These are phyloP conservation scores for Torulaspora indica DNA, from an alignment of 805 yeast species.

Conservation along the genomic window DNA sequence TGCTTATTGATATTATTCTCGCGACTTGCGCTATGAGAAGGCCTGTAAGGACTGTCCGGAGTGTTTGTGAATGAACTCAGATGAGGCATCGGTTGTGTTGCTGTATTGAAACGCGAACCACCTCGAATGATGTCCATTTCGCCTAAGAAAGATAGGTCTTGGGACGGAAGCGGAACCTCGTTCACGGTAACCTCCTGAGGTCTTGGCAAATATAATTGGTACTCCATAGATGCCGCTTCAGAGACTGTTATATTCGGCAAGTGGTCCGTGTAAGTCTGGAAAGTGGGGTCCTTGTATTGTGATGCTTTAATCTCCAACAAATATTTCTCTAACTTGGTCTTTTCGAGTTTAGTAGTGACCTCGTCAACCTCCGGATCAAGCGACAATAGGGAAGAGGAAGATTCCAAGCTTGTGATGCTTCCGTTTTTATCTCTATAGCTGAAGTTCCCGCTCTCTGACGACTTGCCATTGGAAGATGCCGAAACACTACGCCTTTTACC, in stretches of 20 bases:
- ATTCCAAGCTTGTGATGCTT: constrained; percentile 16
- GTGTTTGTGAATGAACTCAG: constrained; percentile 1
- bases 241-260: constrained; percentile 17
- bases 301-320: constrained; percentile 12
- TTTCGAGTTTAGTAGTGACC: constrained; percentile 13
- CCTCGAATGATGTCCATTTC: constrained; percentile 1
- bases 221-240: constrained; percentile 17
- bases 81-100: not conserved
- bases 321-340: constrained; percentile 13
- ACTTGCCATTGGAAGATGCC: constrained; percentile 5
- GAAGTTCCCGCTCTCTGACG: constrained; percentile 4
- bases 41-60: constrained; percentile 17
- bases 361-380: constrained; percentile 15
- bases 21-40: constrained; percentile 16
- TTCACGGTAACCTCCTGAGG: constrained; percentile 25
- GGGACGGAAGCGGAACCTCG: constrained; percentile 11
- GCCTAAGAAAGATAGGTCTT: constrained; percentile 4
- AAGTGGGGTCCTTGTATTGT: constrained; percentile 19
- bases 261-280: constrained; percentile 18
- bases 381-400: constrained; percentile 17
- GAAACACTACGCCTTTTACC: constrained; percentile 7
- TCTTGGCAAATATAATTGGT: constrained; percentile 17
- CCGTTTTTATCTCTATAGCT: constrained; percentile 12
- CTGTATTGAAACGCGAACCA: not conserved
- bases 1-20: constrained; percentile 19